phyloP scores from a whole-genome alignment of 495 filamentous ascomycete species.

The Saxophila tyrrhenica region DNA sequence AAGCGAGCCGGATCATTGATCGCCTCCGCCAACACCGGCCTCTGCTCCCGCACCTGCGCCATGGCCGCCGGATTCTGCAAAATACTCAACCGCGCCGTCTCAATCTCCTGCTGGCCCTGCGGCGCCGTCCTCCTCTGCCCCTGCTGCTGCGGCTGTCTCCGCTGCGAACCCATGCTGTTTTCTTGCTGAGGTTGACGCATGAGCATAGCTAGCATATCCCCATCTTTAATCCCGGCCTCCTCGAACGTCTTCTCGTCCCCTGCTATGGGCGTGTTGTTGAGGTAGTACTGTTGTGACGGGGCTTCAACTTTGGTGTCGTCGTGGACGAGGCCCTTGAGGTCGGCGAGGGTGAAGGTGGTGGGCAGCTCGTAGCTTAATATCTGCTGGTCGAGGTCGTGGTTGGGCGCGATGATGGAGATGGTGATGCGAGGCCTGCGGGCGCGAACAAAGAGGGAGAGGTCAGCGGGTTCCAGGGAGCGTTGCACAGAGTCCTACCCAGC shows the following conservation, averaged over 20 bases:
- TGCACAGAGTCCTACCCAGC: constrained; percentile 1
- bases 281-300: constrained; percentile 62
- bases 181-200: constrained; percentile 30
- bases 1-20: constrained; percentile 72
- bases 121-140: constrained; percentile 26
- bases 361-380: constrained; percentile 76
- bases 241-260: constrained; percentile 69
- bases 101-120: constrained; percentile 46
- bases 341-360: constrained; percentile 70
- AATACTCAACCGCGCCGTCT: constrained; percentile 69
- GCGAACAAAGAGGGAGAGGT: constrained; percentile 3
- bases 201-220: constrained; percentile 85
- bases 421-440: constrained; percentile 55
- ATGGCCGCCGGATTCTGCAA: constrained; percentile 65
- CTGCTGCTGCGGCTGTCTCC: constrained; percentile 11
- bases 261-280: constrained; percentile 72
- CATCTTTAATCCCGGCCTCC: constrained; percentile 71
- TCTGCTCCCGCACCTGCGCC: constrained; percentile 51
- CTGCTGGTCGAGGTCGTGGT: constrained; percentile 55
- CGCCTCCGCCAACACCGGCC: constrained; percentile 63
- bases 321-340: constrained; percentile 74
- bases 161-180: constrained; percentile 15
- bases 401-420: constrained; percentile 66
- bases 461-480: no score
- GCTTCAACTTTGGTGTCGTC: constrained; percentile 49